These are phyloP conservation scores for Leccinum proliferum DNA, from an alignment of 1,284 basidiomycete species.

Conservation along the genomic window DNA sequence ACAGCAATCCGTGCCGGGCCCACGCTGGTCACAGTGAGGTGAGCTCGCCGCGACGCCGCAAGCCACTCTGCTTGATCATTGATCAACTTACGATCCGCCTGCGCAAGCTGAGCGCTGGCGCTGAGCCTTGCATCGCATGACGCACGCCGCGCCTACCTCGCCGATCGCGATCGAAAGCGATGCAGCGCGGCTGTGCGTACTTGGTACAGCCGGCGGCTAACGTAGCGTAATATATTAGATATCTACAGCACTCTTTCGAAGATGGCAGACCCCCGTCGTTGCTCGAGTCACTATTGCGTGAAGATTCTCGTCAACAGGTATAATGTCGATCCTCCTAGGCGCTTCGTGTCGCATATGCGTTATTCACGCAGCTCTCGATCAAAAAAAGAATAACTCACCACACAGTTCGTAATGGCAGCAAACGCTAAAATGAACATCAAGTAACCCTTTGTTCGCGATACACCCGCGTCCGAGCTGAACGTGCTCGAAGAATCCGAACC, in stretches of 20 bases:
- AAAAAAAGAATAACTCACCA: conserved; percentile 33
- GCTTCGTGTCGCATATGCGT: conserved; percentile 28
- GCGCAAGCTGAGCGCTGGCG: too few species aligned
- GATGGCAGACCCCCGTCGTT: neutral
- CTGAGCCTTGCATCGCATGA: too few species aligned
- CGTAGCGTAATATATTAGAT: too few species aligned
- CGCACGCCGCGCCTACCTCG: too few species aligned
- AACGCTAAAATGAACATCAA: conserved; percentile 77
- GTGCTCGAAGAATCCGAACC: conserved; percentile 58
- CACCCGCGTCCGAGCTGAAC: conserved; percentile 49
- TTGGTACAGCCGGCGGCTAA: too few species aligned
- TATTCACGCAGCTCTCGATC: neutral
- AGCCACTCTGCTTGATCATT: too few species aligned
- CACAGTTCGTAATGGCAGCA: conserved; percentile 68
- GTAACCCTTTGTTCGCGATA: conserved; percentile 66
- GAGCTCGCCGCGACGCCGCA: too few species aligned
- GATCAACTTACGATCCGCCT: too few species aligned
- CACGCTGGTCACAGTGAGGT: too few species aligned
- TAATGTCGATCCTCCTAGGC: conserved; percentile 58
- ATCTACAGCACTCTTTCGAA: neutral
- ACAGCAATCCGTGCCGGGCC: too few species aligned
- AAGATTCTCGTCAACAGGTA: conserved; percentile 61
- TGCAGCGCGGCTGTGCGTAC: too few species aligned
- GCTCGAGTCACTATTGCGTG: conserved; percentile 38
- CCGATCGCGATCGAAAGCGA: too few species aligned